Base-by-base conservation (phyloP, 176 grass and related monocot species). In the Avena insularis region DNA sequence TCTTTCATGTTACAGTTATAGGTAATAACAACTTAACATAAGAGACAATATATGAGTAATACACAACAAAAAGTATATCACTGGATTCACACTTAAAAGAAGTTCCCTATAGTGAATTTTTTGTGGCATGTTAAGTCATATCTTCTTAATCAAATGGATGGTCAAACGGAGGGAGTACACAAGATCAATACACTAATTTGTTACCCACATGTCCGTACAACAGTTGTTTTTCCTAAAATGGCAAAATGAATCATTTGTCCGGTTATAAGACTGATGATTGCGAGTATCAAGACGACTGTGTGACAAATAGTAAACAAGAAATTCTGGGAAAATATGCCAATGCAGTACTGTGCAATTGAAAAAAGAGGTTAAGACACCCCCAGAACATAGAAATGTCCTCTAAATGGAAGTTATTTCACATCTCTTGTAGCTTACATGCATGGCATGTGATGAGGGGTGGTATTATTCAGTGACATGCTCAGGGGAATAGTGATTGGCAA, bases 291-390 rank as follows among this genome's bases (percentile, higher is more conserved):
- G 5, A 6, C 6, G 0, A 76, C 47, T 76, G 12, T 38, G 14
- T 62, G 64, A 60, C 19, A 20, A 78, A 79, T 70, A 46, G 12
- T 17, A 65, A 80, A 13, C n/a, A 47, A 48, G 72, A 12, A 80
- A 64, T 75, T 63, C 33, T 33, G n/a, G 25, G 0, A 4, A 77
- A 65, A 13, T 49, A 55, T 69, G 53, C 48, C 13, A 53, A 75
- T 29, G 20, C 47, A 56, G 61, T 35, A 81, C 61, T 1, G 5
- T 10, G 25, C 2, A 51, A n/a, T 66, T 66, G 10, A 35, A 36
- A 8, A 79, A 13, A 7, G 16, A 51, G 10, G 16, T 51, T 82
- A n/a, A 67, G 17, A 67, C 61, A 82, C 25, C 33, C 19, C 11
- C 40, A 43, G 19, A 58, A 79, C 33, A 43, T 14, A 59, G 33